These are phyloP conservation scores for Neospermospora avenae DNA, from an alignment of 2,329 filamentous ascomycete genomes.

Conservation along the genomic window DNA sequence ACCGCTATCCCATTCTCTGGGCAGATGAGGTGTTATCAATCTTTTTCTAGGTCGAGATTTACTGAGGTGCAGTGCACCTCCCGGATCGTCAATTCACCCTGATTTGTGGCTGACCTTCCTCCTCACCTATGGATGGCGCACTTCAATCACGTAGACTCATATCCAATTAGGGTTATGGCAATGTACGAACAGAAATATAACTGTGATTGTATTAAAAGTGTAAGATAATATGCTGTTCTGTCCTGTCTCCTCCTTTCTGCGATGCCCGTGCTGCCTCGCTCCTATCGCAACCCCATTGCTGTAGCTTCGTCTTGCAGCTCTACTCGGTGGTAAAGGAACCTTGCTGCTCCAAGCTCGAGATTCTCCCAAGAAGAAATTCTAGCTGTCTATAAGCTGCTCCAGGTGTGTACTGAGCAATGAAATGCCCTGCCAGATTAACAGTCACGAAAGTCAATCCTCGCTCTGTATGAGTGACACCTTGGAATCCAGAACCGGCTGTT, in stretches of 20 bases:
- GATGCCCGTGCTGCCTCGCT: background rate
- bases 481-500: slow-evolving; percentile 30
- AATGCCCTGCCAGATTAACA: slow-evolving; percentile 52
- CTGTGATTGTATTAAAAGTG: too few relatives aligned
- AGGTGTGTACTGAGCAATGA: slow-evolving; percentile 54
- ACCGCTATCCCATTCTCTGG: too few relatives aligned
- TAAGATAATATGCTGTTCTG: too few relatives aligned
- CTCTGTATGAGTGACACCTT: slow-evolving; percentile 57
- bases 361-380: slow-evolving; percentile 59
- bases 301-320: background rate
- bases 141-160: background rate
- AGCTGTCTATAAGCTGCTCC: slow-evolving; percentile 56
- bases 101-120: too few relatives aligned
- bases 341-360: slow-evolving; percentile 42
- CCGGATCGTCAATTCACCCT: too few relatives aligned
- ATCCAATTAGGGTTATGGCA: background rate
- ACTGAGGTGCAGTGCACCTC: too few relatives aligned
- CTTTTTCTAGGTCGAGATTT: too few relatives aligned
- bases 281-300: background rate
- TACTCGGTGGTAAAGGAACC: slow-evolving; percentile 30
- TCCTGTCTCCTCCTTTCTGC: background rate
- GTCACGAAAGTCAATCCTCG: slow-evolving; percentile 59
- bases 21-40: too few relatives aligned
- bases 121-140: background rate
- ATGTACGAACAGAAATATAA: too few relatives aligned